Percentiles rank a stretch among this genome's conserved stretches.
phyloP scores from a whole-genome alignment of 768 basidiomycete genomes.

The Coprinopsis marcescibilis region DNA sequence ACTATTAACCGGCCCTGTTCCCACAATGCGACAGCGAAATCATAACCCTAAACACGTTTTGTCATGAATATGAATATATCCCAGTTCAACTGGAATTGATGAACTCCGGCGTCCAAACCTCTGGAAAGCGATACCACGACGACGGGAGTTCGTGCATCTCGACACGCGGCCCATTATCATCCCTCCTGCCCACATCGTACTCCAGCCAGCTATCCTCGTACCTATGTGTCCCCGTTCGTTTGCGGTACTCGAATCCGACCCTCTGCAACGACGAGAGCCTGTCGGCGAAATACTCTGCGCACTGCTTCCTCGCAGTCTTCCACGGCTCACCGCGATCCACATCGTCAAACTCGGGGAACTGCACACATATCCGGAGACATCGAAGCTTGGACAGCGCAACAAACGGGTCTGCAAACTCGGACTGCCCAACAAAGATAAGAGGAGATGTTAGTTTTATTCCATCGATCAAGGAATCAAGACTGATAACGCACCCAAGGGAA shows the following conservation, averaged over 20 bases:
- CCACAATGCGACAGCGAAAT: too few species aligned
- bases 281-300: conserved; percentile 30
- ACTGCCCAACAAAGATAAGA: conserved; percentile 16
- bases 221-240: conserved; percentile 31
- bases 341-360: conserved; percentile 33
- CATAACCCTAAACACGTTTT: too few species aligned
- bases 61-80: too few species aligned
- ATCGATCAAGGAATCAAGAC: neutral
- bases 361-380: conserved; percentile 31
- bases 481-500: conserved; percentile 31
- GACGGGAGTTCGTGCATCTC: conserved; percentile 24
- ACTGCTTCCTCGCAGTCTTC: conserved; percentile 26
- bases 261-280: conserved; percentile 24
- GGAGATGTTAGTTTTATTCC: neutral
- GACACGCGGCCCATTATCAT: conserved; percentile 17
- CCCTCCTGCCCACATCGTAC: conserved; percentile 26
- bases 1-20: too few species aligned
- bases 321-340: conserved; percentile 25
- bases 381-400: conserved; percentile 18
- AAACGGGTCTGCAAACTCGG: conserved; percentile 29
- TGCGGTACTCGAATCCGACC: conserved; percentile 37
- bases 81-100: conserved; percentile 5
- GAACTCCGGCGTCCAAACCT: conserved; percentile 26
- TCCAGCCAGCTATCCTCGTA: conserved; percentile 40
- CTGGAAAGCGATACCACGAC: conserved; percentile 38